These are phyloP conservation scores for Lepiota venenata DNA, from an alignment of 768 basidiomycete species.

Conservation along the genomic window DNA sequence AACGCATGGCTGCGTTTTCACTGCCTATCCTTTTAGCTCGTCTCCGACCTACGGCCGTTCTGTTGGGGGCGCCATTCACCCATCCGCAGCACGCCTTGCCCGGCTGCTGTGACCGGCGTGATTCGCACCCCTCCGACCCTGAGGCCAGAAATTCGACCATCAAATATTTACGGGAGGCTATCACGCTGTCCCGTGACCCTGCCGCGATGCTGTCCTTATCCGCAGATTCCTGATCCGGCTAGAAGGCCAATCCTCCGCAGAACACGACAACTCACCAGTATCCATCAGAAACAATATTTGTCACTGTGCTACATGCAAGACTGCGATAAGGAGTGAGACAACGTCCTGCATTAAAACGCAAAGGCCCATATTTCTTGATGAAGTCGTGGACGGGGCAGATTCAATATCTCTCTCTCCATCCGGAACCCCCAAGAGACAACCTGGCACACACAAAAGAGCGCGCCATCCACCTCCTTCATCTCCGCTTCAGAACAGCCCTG, in stretches of 20 bases:
- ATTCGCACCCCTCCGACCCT: neutral
- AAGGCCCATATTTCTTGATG: neutral
- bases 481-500: neutral
- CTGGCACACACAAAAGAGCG: neutral
- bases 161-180: neutral
- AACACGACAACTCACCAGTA: no score
- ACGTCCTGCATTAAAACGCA: neutral
- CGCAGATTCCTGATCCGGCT: constrained; percentile 3
- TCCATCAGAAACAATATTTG: no score
- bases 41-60: neutral
- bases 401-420: neutral
- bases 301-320: no score
- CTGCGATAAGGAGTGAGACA: neutral
- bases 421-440: neutral
- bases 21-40: no score
- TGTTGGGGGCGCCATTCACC: neutral
- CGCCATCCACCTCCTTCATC: neutral
- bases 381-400: neutral
- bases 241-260: no score
- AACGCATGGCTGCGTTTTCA: no score
- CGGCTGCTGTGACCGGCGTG: neutral
- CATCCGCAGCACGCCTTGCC: neutral
- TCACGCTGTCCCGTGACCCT: neutral
- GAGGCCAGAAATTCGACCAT: neutral
- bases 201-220: constrained; percentile 1